A percentile compares a stretch with the other conserved stretches of the same genome.
Evolutionary conservation across 257 asterid species (phyloP).

Genomic region (Mitragyna speciosa): DNA sequence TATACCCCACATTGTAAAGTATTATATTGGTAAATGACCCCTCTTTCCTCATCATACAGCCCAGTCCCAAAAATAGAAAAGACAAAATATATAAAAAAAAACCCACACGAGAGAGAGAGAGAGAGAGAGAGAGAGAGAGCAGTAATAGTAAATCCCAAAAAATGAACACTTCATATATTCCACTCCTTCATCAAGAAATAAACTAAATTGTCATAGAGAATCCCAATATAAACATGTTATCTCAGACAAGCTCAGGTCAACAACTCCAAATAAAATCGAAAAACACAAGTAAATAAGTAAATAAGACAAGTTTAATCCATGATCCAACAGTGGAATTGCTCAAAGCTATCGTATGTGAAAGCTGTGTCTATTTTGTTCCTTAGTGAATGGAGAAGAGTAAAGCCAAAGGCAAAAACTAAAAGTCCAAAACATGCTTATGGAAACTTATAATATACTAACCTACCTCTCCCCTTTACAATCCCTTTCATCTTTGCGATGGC

Average conservation of each 20-base stretch:
- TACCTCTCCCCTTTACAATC: not conserved
- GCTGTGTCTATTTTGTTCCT: not conserved
- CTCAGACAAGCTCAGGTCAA: constrained; percentile 5
- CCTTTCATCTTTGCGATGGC: not conserved
- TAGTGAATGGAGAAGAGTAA: not conserved
- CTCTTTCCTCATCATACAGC: no score
- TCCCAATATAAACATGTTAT: not conserved
- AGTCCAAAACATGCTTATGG: not conserved
- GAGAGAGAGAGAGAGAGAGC: no score
- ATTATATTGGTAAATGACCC: no score
- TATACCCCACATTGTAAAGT: no score
- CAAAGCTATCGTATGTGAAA: not conserved
- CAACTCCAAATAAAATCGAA: not conserved
- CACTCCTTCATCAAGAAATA: not conserved
- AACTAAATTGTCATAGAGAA: not conserved
- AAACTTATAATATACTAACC: not conserved
- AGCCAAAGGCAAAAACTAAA: not conserved
- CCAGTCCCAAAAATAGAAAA: no score
- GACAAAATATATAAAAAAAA: no score
- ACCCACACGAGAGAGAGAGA: no score
- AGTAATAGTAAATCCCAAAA: no score
- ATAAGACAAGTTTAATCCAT: not conserved
- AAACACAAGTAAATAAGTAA: not conserved
- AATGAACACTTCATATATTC: not conserved
- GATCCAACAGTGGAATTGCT: not conserved